These are phyloP conservation scores for Globisporangium barbulae DNA, from an alignment of 352 stramenopile genomes.

Conservation along the genomic window DNA sequence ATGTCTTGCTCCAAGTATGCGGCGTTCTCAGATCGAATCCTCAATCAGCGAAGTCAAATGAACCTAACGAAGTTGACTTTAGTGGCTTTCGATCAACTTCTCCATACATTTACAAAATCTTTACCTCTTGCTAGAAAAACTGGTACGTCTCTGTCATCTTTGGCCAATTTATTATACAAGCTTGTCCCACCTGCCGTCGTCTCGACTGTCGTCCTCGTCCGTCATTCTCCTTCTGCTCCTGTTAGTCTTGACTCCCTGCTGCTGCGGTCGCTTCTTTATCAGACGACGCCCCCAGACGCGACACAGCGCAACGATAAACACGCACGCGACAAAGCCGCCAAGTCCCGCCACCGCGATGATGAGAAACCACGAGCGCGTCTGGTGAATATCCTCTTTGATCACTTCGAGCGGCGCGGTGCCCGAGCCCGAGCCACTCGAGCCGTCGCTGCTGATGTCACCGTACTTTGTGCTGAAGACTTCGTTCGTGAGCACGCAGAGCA, in stretches of 20 bases:
- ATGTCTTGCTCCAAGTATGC: not conserved
- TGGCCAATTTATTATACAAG: not conserved
- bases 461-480: slow-evolving; percentile 36
- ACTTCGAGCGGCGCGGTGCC: not conserved
- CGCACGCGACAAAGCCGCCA: slow-evolving; percentile 18
- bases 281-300: not conserved
- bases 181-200: slow-evolving; percentile 3
- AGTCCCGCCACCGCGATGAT: slow-evolving; percentile 21
- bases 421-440: slow-evolving; percentile 1
- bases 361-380: slow-evolving; percentile 35
- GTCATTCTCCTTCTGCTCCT: not conserved
- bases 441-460: slow-evolving; percentile 10
- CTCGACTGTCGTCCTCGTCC: not conserved
- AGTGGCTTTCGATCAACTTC: not conserved
- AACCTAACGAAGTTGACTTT: not conserved
- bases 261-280: not conserved
- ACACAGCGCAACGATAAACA: slow-evolving; percentile 11
- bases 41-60: too few species aligned
- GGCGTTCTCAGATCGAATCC: not conserved
- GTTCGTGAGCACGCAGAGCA: slow-evolving; percentile 43
- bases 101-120: not conserved
- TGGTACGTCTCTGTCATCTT: not conserved
- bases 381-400: slow-evolving; percentile 21
- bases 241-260: not conserved
- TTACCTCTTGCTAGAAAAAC: not conserved